Percentiles rank a stretch among this genome's conserved stretches.
These are phyloP conservation scores for Talaromyces ruber DNA, from an alignment of 495 filamentous ascomycete species.

Conservation along the genomic window DNA sequence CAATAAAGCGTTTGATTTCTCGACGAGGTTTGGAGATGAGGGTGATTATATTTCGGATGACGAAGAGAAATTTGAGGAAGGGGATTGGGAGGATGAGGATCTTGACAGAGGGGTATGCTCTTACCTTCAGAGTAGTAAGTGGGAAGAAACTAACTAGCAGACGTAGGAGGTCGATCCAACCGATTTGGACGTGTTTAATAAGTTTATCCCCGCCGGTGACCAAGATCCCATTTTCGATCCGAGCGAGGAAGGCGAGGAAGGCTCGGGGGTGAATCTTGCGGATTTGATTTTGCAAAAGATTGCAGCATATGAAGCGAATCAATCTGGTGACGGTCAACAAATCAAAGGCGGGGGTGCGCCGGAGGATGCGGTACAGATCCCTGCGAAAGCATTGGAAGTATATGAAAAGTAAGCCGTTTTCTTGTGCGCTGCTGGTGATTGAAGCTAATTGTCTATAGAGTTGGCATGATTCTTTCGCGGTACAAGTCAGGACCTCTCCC, in stretches of 20 bases:
- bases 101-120: constrained; percentile 58
- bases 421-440: background rate
- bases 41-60: constrained; percentile 48
- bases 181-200: constrained; percentile 84
- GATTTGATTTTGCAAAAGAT: constrained; percentile 93
- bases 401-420: constrained; percentile 69
- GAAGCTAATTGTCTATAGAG: constrained; percentile 36
- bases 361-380: constrained; percentile 78
- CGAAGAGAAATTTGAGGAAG: constrained; percentile 45
- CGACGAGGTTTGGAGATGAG: constrained; percentile 42
- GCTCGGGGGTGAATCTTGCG: constrained; percentile 68
- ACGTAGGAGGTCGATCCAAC: constrained; percentile 72
- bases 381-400: constrained; percentile 86
- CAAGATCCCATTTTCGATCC: constrained; percentile 40
- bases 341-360: constrained; percentile 42
- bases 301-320: constrained; percentile 74
- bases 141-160: constrained; percentile 10
- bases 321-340: constrained; percentile 30
- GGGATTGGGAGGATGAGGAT: constrained; percentile 57
- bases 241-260: constrained; percentile 36
- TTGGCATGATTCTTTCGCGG: constrained; percentile 78
- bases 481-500: constrained; percentile 93
- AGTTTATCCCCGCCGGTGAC: constrained; percentile 61
- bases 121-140: background rate
- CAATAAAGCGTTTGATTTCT: constrained; percentile 59